Evolutionary conservation across 2,329 filamentous ascomycete species (phyloP).

Genomic region (Tolypocladium pustulatum): DNA sequence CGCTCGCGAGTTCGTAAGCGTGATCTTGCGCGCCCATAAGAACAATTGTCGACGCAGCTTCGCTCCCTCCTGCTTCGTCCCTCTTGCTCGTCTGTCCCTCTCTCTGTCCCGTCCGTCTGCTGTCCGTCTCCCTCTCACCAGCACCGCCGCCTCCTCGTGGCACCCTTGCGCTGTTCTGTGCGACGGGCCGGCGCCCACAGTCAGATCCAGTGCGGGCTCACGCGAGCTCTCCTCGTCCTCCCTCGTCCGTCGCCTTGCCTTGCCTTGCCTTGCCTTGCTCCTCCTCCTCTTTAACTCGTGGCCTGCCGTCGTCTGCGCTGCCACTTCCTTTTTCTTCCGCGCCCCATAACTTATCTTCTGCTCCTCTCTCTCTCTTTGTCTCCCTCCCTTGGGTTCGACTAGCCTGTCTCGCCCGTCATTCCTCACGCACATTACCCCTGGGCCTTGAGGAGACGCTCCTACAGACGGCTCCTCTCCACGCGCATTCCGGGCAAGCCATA

Average conservation of each 20-base stretch:
- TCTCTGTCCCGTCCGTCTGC: not conserved
- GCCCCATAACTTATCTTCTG: not conserved
- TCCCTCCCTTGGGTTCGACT: constrained; percentile 5
- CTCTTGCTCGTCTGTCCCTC: not conserved
- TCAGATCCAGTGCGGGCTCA: not conserved
- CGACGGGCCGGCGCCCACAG: not conserved
- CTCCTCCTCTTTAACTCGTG: not conserved
- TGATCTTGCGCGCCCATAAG: not conserved
- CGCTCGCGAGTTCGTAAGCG: not conserved
- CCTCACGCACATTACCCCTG: constrained; percentile 19
- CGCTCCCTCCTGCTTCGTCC: not conserved
- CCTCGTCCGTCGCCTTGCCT: not conserved
- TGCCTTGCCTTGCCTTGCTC: not conserved
- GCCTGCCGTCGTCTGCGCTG: not conserved
- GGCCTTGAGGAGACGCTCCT: constrained; percentile 11
- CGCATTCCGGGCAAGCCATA: constrained; percentile 5
- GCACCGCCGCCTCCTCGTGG: constrained; percentile 6
- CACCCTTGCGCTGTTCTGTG: constrained; percentile 9
- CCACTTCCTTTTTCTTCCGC: not conserved
- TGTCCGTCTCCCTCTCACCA: not conserved
- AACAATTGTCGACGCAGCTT: not conserved
- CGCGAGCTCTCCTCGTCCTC: not conserved
- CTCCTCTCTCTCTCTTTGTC: constrained; percentile 1
- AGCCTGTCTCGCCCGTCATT: constrained; percentile 26
- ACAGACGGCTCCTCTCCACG: constrained; percentile 4